Base-by-base conservation (phyloP, 768 basidiomycete species). In the Xerocomus brunneocitrinus region DNA sequence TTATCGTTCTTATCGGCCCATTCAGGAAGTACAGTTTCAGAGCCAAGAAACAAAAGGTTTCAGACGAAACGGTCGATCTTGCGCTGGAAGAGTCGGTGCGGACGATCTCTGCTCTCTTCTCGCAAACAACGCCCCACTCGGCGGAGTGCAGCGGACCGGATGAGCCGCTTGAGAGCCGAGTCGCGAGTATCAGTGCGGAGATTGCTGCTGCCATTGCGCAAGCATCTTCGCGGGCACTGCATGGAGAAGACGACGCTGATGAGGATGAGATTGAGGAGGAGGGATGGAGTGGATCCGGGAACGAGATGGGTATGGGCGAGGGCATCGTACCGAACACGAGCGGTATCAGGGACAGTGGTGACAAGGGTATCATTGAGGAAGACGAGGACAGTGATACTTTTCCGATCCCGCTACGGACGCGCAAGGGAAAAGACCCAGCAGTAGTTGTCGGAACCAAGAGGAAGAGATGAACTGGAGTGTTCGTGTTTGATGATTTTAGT, bases 201-300 rank as follows among this genome's bases (percentile, higher is more conserved):
- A 85, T 91, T 55, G 88, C 87, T 8, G 87, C 87, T 25, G 86
- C 86, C 0, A 84, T 91, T 57, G 89, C 85, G 4, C 83, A 89
- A 59, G 84, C 84, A 3, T 84, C 84, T 48, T 79, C 83, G 14
- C 79, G 79, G 45, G 72, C 73, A n/a, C 80, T 78, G 42, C 80
- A 79, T 42, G 82, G 78, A 5, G 79, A 80, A 22, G 81, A 84
- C 16, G 83, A 76, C 6, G 67, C 60, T 10, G 71, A 60, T 16
- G 72, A 71, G 47, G 67, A 63, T 7, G 73, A 76, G 60, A 64
- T 66, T 14, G 77, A 75, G 10, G 58, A 77, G 67, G 60, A 79
- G 73, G 62, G 40, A 45, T 72, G 61, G 68, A 66, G 58, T 42
- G 62, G 57, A 43, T 84, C 78, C 25, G 82, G 76, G 41, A 77